These are phyloP conservation scores for Agroathelia rolfsii DNA, from an alignment of 1,284 basidiomycete species.

Conservation along the genomic window DNA sequence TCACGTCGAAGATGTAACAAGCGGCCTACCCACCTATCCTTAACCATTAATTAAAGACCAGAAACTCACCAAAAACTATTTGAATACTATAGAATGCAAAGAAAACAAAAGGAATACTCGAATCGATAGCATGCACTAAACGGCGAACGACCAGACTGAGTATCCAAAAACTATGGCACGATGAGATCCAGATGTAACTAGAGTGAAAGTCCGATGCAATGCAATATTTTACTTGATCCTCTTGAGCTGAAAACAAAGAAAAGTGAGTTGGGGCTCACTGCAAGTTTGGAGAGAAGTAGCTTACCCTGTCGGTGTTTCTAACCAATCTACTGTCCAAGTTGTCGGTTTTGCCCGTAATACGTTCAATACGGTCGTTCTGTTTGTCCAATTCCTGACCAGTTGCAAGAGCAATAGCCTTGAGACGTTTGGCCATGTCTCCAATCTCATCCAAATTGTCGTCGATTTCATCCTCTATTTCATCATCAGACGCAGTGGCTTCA, in stretches of 20 bases:
- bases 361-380: conserved; percentile 66
- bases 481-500: conserved; percentile 91
- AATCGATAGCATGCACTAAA: no score
- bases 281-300: conserved; percentile 15
- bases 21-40: no score
- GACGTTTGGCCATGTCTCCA: conserved; percentile 65
- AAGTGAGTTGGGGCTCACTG: conserved; percentile 9
- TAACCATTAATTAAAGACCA: no score
- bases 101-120: no score
- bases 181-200: no score
- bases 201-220: no score
- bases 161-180: no score
- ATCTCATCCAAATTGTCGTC: conserved; percentile 93
- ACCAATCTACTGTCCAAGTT: conserved; percentile 53
- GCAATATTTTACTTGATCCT: conserved; percentile 58
- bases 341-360: conserved; percentile 61
- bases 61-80: no score
- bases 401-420: conserved; percentile 79
- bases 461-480: conserved; percentile 87
- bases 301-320: conserved; percentile 62
- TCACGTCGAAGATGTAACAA: no score
- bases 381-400: conserved; percentile 77
- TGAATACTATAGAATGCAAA: no score
- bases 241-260: conserved; percentile 42
- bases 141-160: no score